Evolutionary conservation across 2,329 filamentous ascomycete species (phyloP), one percentile per base, ranked within the genome.

Genomic region (Tympanopsis confertula): DNA sequence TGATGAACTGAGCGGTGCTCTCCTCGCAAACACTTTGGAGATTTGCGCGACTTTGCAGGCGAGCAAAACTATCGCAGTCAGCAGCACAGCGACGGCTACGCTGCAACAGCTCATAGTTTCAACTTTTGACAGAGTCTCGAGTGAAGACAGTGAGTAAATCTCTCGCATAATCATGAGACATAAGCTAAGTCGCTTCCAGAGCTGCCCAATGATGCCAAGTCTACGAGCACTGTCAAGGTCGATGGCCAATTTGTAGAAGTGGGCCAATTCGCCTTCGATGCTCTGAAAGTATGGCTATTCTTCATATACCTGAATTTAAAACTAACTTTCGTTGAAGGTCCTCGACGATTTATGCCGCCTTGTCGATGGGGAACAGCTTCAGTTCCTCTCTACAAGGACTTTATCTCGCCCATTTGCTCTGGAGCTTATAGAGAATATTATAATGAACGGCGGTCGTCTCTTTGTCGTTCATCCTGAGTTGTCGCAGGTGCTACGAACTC

Each of bases 381-480:
- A 60, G 58, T 37, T 52, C 61, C 30, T 33, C 10, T 15, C 10
- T 7, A 33, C 17, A 7, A 33, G 17, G 15, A 12, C 30, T 12
- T 68, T 96, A 7, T 78, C 86, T 0, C 78, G 86, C 48, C 82
- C 84, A 1, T 91, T 94, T 48, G 85, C 87, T 4, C 63, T 98
- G 1, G 91, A 98, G 54, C 69, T 96, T 39, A 86, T 98, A 48
- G 88, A 95, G 58, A 89, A 86, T 1, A 78, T 94, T 38, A 65
- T 98, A 41, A 81, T 82, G 18, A 93, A 88, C 48, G 86, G 95
- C 62, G 74, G 80, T n/a, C 67, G 70, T 37, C 75, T 94, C 19
- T 91, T 96, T 55, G 66, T 78, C 14, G 66, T 69, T 3, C 87
- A 95, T 51, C 69, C 76, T 1, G 88, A 95, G 51, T 83, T 94